Evolutionary conservation across 768 basidiomycete genomes (phyloP), one percentile per base, ranked within the genome.

Genomic region (Trametes cingulata): DNA sequence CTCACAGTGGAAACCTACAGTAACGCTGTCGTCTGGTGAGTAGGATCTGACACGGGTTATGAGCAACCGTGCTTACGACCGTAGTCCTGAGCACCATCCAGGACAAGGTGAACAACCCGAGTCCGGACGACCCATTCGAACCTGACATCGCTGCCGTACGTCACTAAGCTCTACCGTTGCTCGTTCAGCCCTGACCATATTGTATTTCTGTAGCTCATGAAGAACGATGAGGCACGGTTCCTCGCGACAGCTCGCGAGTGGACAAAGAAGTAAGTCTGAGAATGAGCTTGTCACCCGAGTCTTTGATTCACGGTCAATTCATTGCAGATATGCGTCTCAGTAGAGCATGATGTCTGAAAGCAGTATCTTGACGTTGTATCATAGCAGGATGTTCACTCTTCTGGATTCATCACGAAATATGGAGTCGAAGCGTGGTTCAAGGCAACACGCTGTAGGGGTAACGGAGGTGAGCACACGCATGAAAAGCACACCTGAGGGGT

Each of bases 81-180:
- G 50, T 42, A 94, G 92, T 94, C 1, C 80, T 94, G 19, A 77
- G 78, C 24, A 84, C 85, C 48, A 84, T 94, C 59, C 87, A 90
- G 71, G 90, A 93, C 69, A 94, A 94, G 74, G 69, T 94, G 51
- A 93, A 93, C 71, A 91, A 93, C 71, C 92, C 92, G 17, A 90
- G 88, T 70, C 80, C 90, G 17, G 92, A 94, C 67, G 92, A 94
- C 70, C 92, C 92, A 0, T 94, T 91, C 67, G 90, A 93, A 68
- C 88, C 92, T 27, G 91, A 93, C 0, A 90, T 93, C 65, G 92
- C 92, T 37, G 87, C 86, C 33, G 89, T 93, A 69, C 55, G 87
- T 75, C 42, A 40, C 42, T 41, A 40, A 29, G 39, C 4, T 3
- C 22, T 22, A 14, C 33, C 25, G 27, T 20, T 46, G 10, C 33